Percentiles rank a stretch among this genome's conserved stretches.
Conservation (phyloP, 768 basidiomycete genomes). For the Auriscalpium microsporum region DNA sequence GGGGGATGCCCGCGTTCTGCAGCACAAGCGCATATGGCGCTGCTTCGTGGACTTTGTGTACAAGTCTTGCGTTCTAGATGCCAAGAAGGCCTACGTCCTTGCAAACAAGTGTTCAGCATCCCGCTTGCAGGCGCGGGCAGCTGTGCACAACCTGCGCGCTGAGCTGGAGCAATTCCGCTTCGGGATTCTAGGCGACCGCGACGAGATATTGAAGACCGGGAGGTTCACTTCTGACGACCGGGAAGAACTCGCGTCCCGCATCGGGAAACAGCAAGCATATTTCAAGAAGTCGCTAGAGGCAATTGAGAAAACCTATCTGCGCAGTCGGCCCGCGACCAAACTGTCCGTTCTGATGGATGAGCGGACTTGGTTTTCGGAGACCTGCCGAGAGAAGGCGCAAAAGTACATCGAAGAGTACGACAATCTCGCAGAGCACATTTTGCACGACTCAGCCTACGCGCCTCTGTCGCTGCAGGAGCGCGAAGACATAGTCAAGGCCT, state of each 20-base stretch:
- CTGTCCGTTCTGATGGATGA: slow-evolving; percentile 13
- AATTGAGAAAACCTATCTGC: slow-evolving; percentile 11
- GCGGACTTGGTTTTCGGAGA: slow-evolving; percentile 20
- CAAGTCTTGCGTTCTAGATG: slow-evolving; percentile 20
- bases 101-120: slow-evolving; percentile 21
- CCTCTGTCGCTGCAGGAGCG: slow-evolving; percentile 19
- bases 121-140: slow-evolving; percentile 20
- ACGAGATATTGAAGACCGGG: slow-evolving; percentile 1
- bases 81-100: slow-evolving; percentile 17
- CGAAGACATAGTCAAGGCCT: slow-evolving; percentile 20
- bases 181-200: slow-evolving; percentile 9
- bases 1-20: neutral
- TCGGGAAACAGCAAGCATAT: neutral
- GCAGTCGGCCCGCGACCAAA: slow-evolving; percentile 13
- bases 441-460: slow-evolving; percentile 13
- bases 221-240: neutral
- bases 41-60: slow-evolving; percentile 19
- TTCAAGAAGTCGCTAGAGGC: neutral
- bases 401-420: slow-evolving; percentile 16
- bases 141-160: slow-evolving; percentile 16
- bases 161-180: slow-evolving; percentile 22
- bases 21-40: slow-evolving; percentile 15
- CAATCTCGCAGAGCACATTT: slow-evolving; percentile 13
- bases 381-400: slow-evolving; percentile 17
- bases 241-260: slow-evolving; percentile 3